phyloP scores from a whole-genome alignment of 2,329 filamentous ascomycete genomes.

The Aspergillus amoenus region DNA sequence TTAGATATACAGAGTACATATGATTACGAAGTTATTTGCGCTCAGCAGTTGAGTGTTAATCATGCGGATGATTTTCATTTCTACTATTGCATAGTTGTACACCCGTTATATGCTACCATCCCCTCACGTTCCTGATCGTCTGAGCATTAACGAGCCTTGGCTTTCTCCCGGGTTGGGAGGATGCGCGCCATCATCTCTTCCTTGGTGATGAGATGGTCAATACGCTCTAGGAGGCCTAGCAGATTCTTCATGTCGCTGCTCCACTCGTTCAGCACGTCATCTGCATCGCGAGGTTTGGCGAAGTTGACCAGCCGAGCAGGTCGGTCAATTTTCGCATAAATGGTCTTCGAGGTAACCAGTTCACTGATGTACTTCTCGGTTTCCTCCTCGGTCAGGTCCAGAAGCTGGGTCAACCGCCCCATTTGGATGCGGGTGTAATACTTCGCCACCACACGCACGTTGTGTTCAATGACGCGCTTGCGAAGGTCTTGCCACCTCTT shows the following conservation, averaged over 20 bases:
- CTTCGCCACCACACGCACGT: constrained; percentile 94
- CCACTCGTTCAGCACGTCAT: constrained; percentile 98
- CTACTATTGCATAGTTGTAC: constrained; percentile 34
- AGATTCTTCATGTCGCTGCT: constrained; percentile 96
- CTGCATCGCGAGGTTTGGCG: constrained; percentile 88
- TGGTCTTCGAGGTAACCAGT: constrained; percentile 94
- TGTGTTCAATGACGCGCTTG: constrained; percentile 99
- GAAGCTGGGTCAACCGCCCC: constrained; percentile 80
- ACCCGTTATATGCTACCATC: constrained; percentile 20
- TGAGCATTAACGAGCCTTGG: constrained; percentile 36
- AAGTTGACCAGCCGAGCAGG: constrained; percentile 91
- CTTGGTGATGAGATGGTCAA: constrained; percentile 98
- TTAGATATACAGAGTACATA: constrained; percentile 6
- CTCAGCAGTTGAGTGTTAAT: neutral
- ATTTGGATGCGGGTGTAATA: constrained; percentile 98
- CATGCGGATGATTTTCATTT: constrained; percentile 15
- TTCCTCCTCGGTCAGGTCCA: constrained; percentile 91
- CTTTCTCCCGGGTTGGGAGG: constrained; percentile 58
- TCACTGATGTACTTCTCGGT: constrained; percentile 99
- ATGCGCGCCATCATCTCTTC: constrained; percentile 99
- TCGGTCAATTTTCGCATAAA: constrained; percentile 95
- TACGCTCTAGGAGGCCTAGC: constrained; percentile 79
- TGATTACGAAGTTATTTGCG: neutral
- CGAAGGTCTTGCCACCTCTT: constrained; percentile 91
- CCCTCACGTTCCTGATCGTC: constrained; percentile 1